These are phyloP conservation scores for Populus hybrid DNA, from an alignment of 441 rosid species.

Conservation along the genomic window DNA sequence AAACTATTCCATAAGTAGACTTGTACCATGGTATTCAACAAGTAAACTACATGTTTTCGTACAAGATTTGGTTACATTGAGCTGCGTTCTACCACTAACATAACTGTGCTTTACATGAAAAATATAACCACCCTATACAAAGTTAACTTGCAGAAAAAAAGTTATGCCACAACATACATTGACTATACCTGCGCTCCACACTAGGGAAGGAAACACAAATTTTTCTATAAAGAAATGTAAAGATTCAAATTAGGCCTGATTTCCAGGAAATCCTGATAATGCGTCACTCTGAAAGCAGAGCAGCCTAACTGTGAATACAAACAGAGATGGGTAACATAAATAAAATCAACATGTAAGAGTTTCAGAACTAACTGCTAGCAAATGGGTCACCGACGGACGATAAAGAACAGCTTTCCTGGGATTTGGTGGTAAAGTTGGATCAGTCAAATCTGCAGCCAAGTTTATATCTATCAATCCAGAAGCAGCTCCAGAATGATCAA, in stretches of 20 bases:
- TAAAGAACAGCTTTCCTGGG: slow-evolving; percentile 88
- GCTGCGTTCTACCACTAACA: not conserved
- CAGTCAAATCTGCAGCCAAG: slow-evolving; percentile 67
- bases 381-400: slow-evolving; percentile 78
- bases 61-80: not conserved
- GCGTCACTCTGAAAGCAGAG: slow-evolving; percentile 1
- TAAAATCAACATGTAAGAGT: slow-evolving; percentile 13
- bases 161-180: not conserved
- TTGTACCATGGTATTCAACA: not conserved
- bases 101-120: not conserved
- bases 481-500: slow-evolving; percentile 65
- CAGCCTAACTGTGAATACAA: not conserved
- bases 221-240: not conserved
- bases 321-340: not conserved
- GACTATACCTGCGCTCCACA: not conserved
- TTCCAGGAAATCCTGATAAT: not conserved
- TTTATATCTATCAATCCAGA: slow-evolving; percentile 82
- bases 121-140: slow-evolving; percentile 1
- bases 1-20: not conserved
- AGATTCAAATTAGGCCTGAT: not conserved
- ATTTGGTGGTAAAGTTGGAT: slow-evolving; percentile 75
- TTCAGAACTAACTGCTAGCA: slow-evolving; percentile 72
- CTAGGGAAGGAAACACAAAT: not conserved
- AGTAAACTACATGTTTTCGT: not conserved
- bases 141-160: not conserved